Percentiles rank a stretch among this genome's conserved stretches.
Evolutionary conservation across 768 basidiomycete genomes (phyloP).

Genomic region (Epithele typhae): DNA sequence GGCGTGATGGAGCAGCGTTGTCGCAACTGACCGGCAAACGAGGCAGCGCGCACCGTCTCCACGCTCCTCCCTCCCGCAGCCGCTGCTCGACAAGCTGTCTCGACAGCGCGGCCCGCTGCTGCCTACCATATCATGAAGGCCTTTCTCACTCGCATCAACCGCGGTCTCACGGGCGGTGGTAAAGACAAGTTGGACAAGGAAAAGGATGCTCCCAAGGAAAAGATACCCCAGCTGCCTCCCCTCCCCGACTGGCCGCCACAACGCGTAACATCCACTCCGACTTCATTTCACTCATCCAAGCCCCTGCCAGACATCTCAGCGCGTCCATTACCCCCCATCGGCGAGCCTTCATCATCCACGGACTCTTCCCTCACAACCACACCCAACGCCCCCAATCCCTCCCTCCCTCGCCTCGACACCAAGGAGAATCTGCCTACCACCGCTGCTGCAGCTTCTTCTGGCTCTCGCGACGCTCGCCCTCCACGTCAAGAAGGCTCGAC

Average conservation of each 20-base stretch:
- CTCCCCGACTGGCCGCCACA: constrained; percentile 66
- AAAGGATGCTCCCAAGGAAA: constrained; percentile 47
- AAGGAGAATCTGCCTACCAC: constrained; percentile 20
- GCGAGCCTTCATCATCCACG: constrained; percentile 33
- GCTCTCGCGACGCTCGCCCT: no score
- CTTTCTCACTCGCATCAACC: constrained; percentile 72
- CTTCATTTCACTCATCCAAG: constrained; percentile 52
- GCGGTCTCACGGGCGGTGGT: constrained; percentile 59
- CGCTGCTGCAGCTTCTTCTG: constrained; percentile 11
- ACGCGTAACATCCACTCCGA: constrained; percentile 35
- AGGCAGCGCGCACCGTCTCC: constrained; percentile 16
- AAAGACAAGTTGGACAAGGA: constrained; percentile 36
- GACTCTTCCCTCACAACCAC: constrained; percentile 33
- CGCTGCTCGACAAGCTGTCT: constrained; percentile 14
- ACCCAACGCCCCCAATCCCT: constrained; percentile 27
- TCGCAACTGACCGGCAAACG: neutral
- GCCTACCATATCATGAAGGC: constrained; percentile 62
- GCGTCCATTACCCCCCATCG: constrained; percentile 46
- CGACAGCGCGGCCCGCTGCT: constrained; percentile 5
- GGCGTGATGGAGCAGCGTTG: neutral
- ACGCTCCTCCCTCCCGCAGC: constrained; percentile 13
- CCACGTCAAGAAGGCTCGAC: constrained; percentile 23
- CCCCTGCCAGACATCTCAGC: constrained; percentile 65
- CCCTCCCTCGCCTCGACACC: constrained; percentile 14
- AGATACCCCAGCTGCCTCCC: constrained; percentile 54